Base-by-base conservation (phyloP, 139 green algal species). In the Coelastrella sp. region DNA sequence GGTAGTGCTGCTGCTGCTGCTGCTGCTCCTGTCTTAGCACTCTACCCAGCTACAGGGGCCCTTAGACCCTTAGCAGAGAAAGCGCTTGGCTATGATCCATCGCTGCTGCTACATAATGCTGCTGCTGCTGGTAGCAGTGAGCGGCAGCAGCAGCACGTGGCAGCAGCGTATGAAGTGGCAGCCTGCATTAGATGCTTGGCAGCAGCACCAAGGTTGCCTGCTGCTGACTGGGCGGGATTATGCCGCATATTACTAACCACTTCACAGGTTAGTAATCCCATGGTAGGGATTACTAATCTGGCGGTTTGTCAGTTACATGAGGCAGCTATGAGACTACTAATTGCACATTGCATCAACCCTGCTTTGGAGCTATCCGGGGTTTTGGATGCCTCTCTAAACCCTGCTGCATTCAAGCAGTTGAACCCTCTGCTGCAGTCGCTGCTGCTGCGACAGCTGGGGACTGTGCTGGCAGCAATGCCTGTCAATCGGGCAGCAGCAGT, bases 301-400 rank as follows among this genome's bases (percentile, higher is more conserved):
- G n/a, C n/a, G n/a, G n/a, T n/a, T n/a, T n/a, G n/a, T n/a, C n/a
- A n/a, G n/a, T n/a, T n/a, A n/a, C n/a, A n/a, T n/a, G n/a, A n/a
- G n/a, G n/a, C n/a, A n/a, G n/a, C n/a, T n/a, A n/a, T n/a, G n/a
- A n/a, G n/a, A n/a, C n/a, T n/a, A n/a, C n/a, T n/a, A n/a, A n/a
- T n/a, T n/a, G n/a, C n/a, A n/a, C n/a, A n/a, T n/a, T n/a, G n/a
- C n/a, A n/a, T n/a, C n/a, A n/a, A n/a, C n/a, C n/a, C n/a, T n/a
- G n/a, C 19, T 13, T 32, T 81, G 7, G 83, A 88, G 66, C 83
- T 88, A 7, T 68, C 68, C 22, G 68, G 83, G 54, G 83, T 88
- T 80, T 80, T 88, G 83, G 83, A 88, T 71, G 83, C 83, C 10
- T 56, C 7, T 7, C 17, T 88, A 32, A 80, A 66, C 83, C 83